phyloP scores from a whole-genome alignment of 257 asterid genomes.

The Ehretia macrophylla region DNA sequence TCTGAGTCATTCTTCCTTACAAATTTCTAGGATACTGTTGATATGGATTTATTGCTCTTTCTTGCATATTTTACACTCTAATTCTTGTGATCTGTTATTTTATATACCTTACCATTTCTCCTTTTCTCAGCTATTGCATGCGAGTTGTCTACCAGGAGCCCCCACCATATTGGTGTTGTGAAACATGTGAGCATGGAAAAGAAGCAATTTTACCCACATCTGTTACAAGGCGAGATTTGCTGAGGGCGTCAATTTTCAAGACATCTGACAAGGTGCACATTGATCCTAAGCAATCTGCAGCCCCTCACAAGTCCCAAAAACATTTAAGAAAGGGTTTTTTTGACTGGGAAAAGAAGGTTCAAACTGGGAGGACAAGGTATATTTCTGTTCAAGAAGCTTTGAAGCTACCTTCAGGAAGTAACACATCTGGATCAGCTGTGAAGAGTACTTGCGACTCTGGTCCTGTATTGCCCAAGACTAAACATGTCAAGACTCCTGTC shows the following conservation, averaged over 20 bases:
- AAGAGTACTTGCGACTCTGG: constrained; percentile 9
- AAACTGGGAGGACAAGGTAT: constrained; percentile 48
- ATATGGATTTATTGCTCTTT: too few relatives aligned
- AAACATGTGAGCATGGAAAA: constrained; percentile 29
- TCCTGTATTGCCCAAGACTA: constrained; percentile 14
- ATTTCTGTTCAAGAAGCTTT: constrained; percentile 46
- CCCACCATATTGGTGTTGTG: constrained; percentile 43
- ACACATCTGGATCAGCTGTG: constrained; percentile 4
- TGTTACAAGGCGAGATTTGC: constrained; percentile 13
- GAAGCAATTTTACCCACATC: constrained; percentile 14
- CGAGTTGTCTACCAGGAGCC: constrained; percentile 6
- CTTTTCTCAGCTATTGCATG: constrained; percentile 57
- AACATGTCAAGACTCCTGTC: constrained; percentile 13
- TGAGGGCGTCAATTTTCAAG: constrained; percentile 3
- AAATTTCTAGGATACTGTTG: too few relatives aligned
- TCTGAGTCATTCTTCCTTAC: too few relatives aligned
- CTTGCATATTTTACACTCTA: background rate
- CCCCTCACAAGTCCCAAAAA: constrained; percentile 1
- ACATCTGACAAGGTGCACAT: constrained; percentile 8
- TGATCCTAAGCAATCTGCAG: constrained; percentile 8
- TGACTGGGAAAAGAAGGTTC: constrained; percentile 42
- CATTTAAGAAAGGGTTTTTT: constrained; percentile 7
- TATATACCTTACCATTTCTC: background rate
- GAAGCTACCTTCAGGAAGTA: constrained; percentile 38
- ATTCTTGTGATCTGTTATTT: background rate